These are phyloP conservation scores for Dendrobium chrysotoxum DNA, from an alignment of 106 monocot genomes.

Conservation along the genomic window DNA sequence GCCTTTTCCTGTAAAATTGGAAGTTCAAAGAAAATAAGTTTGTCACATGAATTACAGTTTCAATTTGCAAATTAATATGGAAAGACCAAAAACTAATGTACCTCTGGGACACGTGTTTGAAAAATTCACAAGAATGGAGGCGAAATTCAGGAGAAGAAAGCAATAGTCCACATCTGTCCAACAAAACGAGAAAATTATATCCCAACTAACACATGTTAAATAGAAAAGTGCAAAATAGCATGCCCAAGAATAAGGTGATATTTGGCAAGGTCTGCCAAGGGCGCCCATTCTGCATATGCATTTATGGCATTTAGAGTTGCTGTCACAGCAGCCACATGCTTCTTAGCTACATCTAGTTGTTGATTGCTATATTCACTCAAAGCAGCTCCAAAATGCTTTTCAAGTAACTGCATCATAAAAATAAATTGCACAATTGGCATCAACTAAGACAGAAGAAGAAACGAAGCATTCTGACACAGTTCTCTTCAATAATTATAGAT, in stretches of 20 bases:
- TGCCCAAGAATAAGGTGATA: conserved; percentile 93
- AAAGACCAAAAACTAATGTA: conserved; percentile 16
- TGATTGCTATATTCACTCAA: conserved; percentile 55
- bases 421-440: neutral
- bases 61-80: neutral
- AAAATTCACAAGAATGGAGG: conserved; percentile 91
- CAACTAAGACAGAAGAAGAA: neutral
- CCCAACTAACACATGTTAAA: neutral
- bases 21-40: conserved; percentile 2
- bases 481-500: neutral
- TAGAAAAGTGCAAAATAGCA: conserved; percentile 2
- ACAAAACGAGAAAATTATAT: conserved; percentile 3
- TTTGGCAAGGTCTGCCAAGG: conserved; percentile 80
- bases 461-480: neutral
- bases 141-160: conserved; percentile 84
- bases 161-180: conserved; percentile 78
- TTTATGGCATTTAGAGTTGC: conserved; percentile 85
- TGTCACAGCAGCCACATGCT: conserved; percentile 68
- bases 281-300: conserved; percentile 99
- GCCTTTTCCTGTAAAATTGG: conserved; percentile 61
- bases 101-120: conserved; percentile 88
- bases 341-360: conserved; percentile 56
- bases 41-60: neutral
- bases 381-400: conserved; percentile 82
- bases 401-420: conserved; percentile 56